Conservation (phyloP, 2,329 filamentous ascomycete species). For the Calonectria montana region DNA sequence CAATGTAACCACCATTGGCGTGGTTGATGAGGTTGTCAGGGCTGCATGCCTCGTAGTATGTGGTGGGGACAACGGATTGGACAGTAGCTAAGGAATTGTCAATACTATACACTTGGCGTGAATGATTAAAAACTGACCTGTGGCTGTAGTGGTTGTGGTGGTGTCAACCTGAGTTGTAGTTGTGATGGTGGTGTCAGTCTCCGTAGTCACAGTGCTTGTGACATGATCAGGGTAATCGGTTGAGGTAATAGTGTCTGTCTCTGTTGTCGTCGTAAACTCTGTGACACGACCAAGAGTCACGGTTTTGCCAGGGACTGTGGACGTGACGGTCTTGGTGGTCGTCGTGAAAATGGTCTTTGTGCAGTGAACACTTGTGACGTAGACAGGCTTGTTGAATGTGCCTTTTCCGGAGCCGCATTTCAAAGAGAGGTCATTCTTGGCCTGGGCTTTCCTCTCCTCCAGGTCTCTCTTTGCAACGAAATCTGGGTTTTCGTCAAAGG, state of each 20-base stretch:
- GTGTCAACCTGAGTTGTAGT: background rate
- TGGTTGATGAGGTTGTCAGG: background rate
- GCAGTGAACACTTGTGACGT: background rate
- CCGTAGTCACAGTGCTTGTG: background rate
- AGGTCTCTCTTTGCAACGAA: background rate
- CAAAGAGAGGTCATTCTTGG: background rate
- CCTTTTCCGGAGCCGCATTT: background rate
- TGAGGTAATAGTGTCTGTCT: background rate
- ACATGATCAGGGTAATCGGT: background rate
- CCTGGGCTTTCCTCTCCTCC: background rate
- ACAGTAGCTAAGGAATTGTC: background rate
- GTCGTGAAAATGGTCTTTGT: background rate
- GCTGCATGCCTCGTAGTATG: background rate
- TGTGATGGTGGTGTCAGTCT: background rate
- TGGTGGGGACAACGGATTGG: background rate
- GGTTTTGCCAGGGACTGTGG: background rate
- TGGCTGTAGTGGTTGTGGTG: background rate
- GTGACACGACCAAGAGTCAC: background rate
- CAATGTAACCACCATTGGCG: background rate
- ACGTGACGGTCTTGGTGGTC: background rate
- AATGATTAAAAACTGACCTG: background rate
- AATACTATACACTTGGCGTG: background rate
- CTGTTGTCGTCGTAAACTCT: background rate
- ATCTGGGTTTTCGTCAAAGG: background rate
- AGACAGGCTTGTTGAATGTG: background rate